Evolutionary conservation across 202 grass and related monocot genomes (phyloP).

Genomic region (Setaria viridis): DNA sequence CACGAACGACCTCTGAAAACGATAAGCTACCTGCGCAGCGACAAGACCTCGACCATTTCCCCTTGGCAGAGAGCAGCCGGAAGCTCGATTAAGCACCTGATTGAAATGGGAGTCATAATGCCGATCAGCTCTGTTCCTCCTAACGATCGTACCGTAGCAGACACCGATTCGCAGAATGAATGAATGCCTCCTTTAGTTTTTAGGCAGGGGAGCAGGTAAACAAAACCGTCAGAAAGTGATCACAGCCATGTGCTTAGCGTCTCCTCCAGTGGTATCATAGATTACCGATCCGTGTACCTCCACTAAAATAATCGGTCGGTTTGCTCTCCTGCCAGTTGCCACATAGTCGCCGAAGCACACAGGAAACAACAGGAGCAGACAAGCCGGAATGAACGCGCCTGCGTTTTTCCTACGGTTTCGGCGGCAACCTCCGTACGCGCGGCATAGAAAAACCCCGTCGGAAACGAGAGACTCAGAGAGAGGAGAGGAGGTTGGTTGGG

Average conservation of each 20-base stretch:
- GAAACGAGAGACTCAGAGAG: not conserved
- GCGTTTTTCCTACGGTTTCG: not conserved
- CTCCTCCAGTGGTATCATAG: conserved; percentile 15
- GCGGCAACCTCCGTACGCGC: conserved; percentile 17
- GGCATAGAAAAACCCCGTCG: not conserved
- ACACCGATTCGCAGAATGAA: conserved; percentile 30
- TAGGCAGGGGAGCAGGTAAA: conserved; percentile 25
- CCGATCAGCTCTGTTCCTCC: conserved; percentile 6
- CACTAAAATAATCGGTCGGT: conserved; percentile 1
- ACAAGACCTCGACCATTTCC: not conserved
- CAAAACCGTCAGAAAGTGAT: conserved; percentile 33
- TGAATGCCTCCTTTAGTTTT: conserved; percentile 13
- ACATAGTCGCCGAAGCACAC: conserved; percentile 19
- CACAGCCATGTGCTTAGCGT: conserved; percentile 43
- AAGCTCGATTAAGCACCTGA: not conserved
- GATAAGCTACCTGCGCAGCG: not conserved
- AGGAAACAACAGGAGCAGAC: conserved; percentile 21
- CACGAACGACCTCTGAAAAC: conserved; percentile 40
- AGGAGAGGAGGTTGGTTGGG: not conserved
- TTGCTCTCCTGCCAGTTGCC: not conserved
- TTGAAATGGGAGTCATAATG: not conserved
- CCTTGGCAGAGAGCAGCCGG: conserved; percentile 13
- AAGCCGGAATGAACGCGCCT: not conserved
- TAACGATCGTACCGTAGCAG: not conserved
- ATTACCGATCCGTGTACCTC: no score